phyloP scores from a whole-genome alignment of 1,284 basidiomycete species.

The Marasmius fiardii region DNA sequence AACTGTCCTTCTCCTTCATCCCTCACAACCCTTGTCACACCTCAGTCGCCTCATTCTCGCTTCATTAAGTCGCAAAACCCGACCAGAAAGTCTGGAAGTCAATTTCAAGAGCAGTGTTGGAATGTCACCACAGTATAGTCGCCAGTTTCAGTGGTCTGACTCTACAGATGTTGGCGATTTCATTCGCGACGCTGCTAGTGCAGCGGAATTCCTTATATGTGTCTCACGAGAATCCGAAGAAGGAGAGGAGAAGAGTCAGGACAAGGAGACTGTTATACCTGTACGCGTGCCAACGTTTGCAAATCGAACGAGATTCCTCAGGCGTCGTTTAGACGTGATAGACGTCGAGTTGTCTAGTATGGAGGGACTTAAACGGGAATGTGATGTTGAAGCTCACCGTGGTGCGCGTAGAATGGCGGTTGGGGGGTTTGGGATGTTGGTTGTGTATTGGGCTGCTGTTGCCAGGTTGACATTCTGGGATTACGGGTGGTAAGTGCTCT shows the following conservation, averaged over 20 bases:
- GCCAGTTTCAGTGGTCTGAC: slow-evolving; percentile 55
- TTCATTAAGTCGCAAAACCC: slow-evolving; percentile 32
- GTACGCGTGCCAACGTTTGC: slow-evolving; percentile 63
- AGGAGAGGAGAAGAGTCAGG: slow-evolving; percentile 3
- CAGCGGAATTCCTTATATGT: slow-evolving; percentile 53
- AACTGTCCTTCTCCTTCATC: slow-evolving; percentile 58
- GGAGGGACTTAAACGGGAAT: slow-evolving; percentile 49
- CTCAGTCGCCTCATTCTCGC: slow-evolving; percentile 46
- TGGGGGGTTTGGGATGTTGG: slow-evolving; percentile 54
- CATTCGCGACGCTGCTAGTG: slow-evolving; percentile 57
- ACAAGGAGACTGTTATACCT: slow-evolving; percentile 33
- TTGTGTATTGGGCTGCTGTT: slow-evolving; percentile 62
- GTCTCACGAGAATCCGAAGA: slow-evolving; percentile 25
- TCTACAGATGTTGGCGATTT: slow-evolving; percentile 68
- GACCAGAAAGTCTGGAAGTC: slow-evolving; percentile 28
- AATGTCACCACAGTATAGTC: slow-evolving; percentile 29
- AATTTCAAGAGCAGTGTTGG: slow-evolving; percentile 34
- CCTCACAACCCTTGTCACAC: slow-evolving; percentile 60
- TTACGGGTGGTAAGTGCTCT: slow-evolving; percentile 44
- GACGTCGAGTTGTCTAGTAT: slow-evolving; percentile 41
- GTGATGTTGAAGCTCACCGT: slow-evolving; percentile 54
- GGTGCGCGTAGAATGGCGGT: slow-evolving; percentile 57
- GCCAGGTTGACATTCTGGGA: slow-evolving; percentile 66
- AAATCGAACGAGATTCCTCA: slow-evolving; percentile 57
- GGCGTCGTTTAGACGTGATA: slow-evolving; percentile 44